A percentile compares a stretch with the other conserved stretches of the same genome.
These are phyloP conservation scores for Schizosaccharomyces cryophilus DNA, from an alignment of 805 yeast species.

Conservation along the genomic window DNA sequence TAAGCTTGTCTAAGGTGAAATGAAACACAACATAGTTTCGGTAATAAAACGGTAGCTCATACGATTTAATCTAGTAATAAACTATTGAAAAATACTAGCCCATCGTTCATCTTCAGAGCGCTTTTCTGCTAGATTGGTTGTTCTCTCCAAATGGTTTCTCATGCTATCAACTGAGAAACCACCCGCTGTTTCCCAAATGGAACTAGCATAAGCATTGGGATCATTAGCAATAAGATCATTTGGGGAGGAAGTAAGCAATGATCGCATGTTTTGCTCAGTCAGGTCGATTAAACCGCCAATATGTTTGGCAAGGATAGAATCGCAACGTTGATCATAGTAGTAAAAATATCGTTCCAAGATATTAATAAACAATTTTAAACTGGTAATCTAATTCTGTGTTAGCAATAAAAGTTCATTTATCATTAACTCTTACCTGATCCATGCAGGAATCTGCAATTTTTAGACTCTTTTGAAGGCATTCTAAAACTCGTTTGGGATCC, in stretches of 20 bases:
- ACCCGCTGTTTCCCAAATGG: constrained; percentile 9
- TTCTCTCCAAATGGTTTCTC: constrained; percentile 38
- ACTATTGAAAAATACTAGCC: neutral
- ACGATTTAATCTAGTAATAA: too few relatives aligned
- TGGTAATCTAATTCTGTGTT: constrained; percentile 23
- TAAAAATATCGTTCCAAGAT: constrained; percentile 67
- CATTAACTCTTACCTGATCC: constrained; percentile 30
- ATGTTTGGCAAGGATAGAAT: constrained; percentile 24
- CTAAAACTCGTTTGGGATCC: constrained; percentile 54
- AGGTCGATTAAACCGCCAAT: constrained; percentile 71
- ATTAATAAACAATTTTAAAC: constrained; percentile 36
- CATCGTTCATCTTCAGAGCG: constrained; percentile 42
- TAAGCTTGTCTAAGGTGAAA: too few relatives aligned
- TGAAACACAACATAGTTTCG: too few relatives aligned
- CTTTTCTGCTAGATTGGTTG: constrained; percentile 40
- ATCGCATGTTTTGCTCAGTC: constrained; percentile 17
- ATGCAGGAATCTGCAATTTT: constrained; percentile 86
- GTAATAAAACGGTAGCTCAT: too few relatives aligned
- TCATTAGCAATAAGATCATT: constrained; percentile 15
- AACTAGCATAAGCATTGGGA: constrained; percentile 12
- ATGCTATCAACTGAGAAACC: constrained; percentile 17
- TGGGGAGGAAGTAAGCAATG: constrained; percentile 1
- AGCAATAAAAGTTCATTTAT: constrained; percentile 18
- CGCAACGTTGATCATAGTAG: constrained; percentile 61
- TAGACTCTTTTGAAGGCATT: constrained; percentile 68